Evolutionary conservation across 2,329 filamentous ascomycete genomes (phyloP).

Genomic region (Cladophialophora exuberans): DNA sequence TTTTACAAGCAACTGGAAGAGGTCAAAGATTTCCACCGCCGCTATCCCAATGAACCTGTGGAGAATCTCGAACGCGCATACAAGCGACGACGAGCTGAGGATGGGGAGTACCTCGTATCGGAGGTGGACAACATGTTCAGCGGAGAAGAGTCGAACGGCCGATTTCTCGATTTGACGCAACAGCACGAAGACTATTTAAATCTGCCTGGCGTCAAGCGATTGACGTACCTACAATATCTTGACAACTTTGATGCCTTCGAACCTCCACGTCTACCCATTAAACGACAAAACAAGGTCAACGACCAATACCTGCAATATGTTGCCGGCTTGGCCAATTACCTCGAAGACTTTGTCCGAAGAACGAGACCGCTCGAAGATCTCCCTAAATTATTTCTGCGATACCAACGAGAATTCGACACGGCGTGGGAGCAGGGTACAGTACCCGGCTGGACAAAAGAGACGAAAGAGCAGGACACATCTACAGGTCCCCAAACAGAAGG

Average conservation of each 20-base stretch:
- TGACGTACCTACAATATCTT: slow-evolving; percentile 90
- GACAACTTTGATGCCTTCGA: slow-evolving; percentile 87
- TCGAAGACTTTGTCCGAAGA: slow-evolving; percentile 84
- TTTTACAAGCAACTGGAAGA: slow-evolving; percentile 84
- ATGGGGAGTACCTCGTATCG: slow-evolving; percentile 64
- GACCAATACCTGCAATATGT: slow-evolving; percentile 93
- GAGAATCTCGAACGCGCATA: slow-evolving; percentile 95
- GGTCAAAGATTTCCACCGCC: slow-evolving; percentile 84
- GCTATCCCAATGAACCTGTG: slow-evolving; percentile 91
- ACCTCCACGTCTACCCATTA: slow-evolving; percentile 72
- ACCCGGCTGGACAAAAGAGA: slow-evolving; percentile 73
- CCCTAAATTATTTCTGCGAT: slow-evolving; percentile 72
- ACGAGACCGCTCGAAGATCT: slow-evolving; percentile 85
- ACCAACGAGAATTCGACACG: slow-evolving; percentile 82
- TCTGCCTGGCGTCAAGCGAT: slow-evolving; percentile 78
- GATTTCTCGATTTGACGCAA: slow-evolving; percentile 85
- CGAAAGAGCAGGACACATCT: slow-evolving; percentile 35
- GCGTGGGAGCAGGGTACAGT: slow-evolving; percentile 81
- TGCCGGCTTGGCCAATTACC: slow-evolving; percentile 75
- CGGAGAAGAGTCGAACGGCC: slow-evolving; percentile 90
- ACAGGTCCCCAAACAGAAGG: slow-evolving; percentile 54
- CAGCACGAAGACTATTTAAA: slow-evolving; percentile 90
- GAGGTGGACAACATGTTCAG: slow-evolving; percentile 92
- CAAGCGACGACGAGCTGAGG: slow-evolving; percentile 68
- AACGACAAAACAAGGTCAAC: slow-evolving; percentile 81